Base-by-base conservation (phyloP, 2,329 filamentous ascomycete species). In the Epichloe baconii region DNA sequence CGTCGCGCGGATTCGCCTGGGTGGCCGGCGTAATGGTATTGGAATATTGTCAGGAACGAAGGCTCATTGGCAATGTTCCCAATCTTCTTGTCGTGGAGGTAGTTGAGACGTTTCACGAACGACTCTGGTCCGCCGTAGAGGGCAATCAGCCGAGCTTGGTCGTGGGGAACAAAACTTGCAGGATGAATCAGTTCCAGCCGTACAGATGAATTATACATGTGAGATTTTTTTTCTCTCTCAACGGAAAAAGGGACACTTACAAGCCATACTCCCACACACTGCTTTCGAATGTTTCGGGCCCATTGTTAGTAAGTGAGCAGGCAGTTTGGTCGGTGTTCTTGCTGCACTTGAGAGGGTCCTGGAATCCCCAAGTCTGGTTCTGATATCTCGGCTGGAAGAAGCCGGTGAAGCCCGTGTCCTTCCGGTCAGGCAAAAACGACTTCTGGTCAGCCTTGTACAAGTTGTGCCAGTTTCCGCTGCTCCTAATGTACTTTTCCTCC, bases 261-360 rank as follows among this genome's bases (percentile, higher is more conserved):
- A 86, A 88, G 15, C 78, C 79, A 60, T 88, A 88, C 51, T 87
- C 77, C 85, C 85, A 89, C 1, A 78, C 70, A 53, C 78, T 82
- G 43, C 78, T 81, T 62, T 89, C 85, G 57, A 85, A 88, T 0
- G 84, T 88, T 64, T 88, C 85, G 6, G 76, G 73, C 0, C 77
- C 82, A 2, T 71, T 76, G 53, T 78, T 72, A 42, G 84, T 70
- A 1, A 83, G 74, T 3, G 73, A 77, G 64, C 84, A 87, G 44
- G 73, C 70, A 1, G 80, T 6, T 68, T 70, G 11, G 70, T 84
- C 73, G 17, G 71, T 65, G 17, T 17, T 17, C 42, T 72, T 71
- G 57, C 71, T 75, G 66, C 83, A 87, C 55, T 74, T 74, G 7
- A 85, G 73, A 0, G 85, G 83, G 56, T 88, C 76, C 62, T 88